These are phyloP conservation scores for Aspergillus avenaceus DNA, from an alignment of 495 filamentous ascomycete species.

Conservation along the genomic window DNA sequence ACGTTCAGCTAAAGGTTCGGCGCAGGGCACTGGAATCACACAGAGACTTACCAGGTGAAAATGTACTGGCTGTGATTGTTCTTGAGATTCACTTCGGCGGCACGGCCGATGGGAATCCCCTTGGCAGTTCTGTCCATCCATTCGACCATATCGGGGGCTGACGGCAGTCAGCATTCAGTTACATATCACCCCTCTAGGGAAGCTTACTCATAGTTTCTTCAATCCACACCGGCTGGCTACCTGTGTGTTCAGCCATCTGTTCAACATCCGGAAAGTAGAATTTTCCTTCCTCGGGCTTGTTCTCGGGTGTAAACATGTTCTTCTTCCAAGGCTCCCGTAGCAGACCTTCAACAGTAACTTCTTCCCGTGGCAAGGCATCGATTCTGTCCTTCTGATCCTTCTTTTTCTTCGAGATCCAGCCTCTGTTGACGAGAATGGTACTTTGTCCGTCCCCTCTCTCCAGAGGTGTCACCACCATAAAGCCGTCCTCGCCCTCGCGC, in stretches of 20 bases:
- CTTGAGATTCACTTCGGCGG: slow-evolving; percentile 85
- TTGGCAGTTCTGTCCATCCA: slow-evolving; percentile 65
- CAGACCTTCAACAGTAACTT: slow-evolving; percentile 77
- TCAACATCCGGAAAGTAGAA: slow-evolving; percentile 94
- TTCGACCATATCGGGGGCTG: slow-evolving; percentile 74
- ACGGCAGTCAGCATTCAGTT: slow-evolving; percentile 15
- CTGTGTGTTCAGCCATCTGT: slow-evolving; percentile 85
- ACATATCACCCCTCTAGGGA: slow-evolving; percentile 1
- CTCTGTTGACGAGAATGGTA: slow-evolving; percentile 78
- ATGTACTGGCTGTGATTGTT: slow-evolving; percentile 99
- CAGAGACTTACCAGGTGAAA: slow-evolving; percentile 79
- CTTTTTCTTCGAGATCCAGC: slow-evolving; percentile 78
- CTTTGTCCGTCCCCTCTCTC: slow-evolving; percentile 61
- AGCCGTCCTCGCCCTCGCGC: slow-evolving; percentile 84
- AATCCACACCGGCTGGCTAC: slow-evolving; percentile 87
- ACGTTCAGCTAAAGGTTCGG: slow-evolving; percentile 16
- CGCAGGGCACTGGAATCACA: not conserved
- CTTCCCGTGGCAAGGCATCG: slow-evolving; percentile 56
- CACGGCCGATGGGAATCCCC: slow-evolving; percentile 89
- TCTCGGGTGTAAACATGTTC: slow-evolving; percentile 95
- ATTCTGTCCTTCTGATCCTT: slow-evolving; percentile 56
- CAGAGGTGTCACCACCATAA: slow-evolving; percentile 83
- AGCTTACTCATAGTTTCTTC: slow-evolving; percentile 87
- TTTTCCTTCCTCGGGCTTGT: slow-evolving; percentile 72
- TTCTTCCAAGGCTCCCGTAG: slow-evolving; percentile 89